These are phyloP conservation scores for Pleurozium schreberi DNA, from an alignment of 225 moss, liverwort and hornwort species.

Conservation along the genomic window DNA sequence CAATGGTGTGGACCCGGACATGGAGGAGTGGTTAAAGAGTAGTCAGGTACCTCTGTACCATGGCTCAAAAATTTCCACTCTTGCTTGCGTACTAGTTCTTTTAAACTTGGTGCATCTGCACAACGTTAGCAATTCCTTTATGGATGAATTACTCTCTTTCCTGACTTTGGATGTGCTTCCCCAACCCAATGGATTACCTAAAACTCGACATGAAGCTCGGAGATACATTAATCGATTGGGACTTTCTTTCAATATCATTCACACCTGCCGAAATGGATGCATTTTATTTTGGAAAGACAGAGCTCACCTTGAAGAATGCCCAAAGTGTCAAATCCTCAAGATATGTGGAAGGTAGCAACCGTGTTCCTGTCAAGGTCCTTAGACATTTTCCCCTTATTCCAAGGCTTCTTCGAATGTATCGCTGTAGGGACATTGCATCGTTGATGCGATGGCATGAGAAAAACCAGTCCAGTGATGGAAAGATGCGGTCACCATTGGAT, in stretches of 20 bases:
- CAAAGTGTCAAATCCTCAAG: fast-evolving
- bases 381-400: too few species aligned
- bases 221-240: too few species aligned
- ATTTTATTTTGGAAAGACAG: too few species aligned
- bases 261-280: fast-evolving
- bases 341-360: fast-evolving
- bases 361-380: fast-evolving
- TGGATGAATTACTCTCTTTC: too few species aligned
- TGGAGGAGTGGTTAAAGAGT: fast-evolving
- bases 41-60: fast-evolving
- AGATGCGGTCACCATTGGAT: fast-evolving
- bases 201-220: too few species aligned
- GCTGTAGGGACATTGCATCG: too few species aligned
- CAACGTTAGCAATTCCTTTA: too few species aligned
- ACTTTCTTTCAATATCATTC: fast-evolving
- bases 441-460: too few species aligned
- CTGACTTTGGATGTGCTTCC: too few species aligned
- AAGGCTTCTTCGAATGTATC: fast-evolving
- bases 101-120: too few species aligned
- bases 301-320: fast-evolving
- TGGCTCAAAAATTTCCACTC: fast-evolving
- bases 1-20: too few species aligned
- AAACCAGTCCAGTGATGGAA: too few species aligned
- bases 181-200: fast-evolving
- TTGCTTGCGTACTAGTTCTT: fast-evolving